Base-by-base conservation (phyloP, 108 stramenopile genomes). In the Ochromonas danica region DNA sequence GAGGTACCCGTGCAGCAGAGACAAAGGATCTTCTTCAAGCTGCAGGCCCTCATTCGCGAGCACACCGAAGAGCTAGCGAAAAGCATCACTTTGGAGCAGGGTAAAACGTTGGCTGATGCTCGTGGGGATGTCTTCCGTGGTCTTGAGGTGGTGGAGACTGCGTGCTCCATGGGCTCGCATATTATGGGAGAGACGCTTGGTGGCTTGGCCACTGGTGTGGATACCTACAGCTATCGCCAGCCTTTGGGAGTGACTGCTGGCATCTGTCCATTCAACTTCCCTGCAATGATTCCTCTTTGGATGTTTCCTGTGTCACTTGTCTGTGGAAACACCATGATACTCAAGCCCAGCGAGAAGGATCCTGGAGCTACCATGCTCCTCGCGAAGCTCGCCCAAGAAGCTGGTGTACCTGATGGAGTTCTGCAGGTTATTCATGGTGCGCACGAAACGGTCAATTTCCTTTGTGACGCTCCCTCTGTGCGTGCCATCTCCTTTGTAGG, bases 401-500 rank as follows among this genome's bases (percentile, higher is more conserved):
- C 93, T 14, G 95, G 97, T n/a, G 81, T 96, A 36, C 95, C 95
- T 2, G 84, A 84, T 36, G 95, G 95, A 38, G 97, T 96, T 1
- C 83, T 98, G 67, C 93, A 95, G 77, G 80, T 96, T 10, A 88
- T 96, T 72, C 95, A 98, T 81, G 97, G 97, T 17, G 89, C 87
- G 0, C 84, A 84, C 31, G 89, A 87, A 28, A 90, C 89, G 1
- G 97, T 96, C 28, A 85, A 96, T 80, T 90, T 88, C 57, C 78
- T 96, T 38, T 91, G 95, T 77, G 86, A 86, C 57, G 92, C 89
- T 77, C 89, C 90, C 1, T 85, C 90, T 70, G 88, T 98, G 67
- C 78, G 83, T 70, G 93, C 97, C n/a, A 89, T 98, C 82, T 91
- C 90, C 30, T 98, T 98, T 79, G 97, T 98, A 0, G 97, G 97